Percentiles rank a stretch among this genome's conserved stretches.
Conservation (phyloP, 208 protist genomes). For the Trypanosomatidae sp. region DNA sequence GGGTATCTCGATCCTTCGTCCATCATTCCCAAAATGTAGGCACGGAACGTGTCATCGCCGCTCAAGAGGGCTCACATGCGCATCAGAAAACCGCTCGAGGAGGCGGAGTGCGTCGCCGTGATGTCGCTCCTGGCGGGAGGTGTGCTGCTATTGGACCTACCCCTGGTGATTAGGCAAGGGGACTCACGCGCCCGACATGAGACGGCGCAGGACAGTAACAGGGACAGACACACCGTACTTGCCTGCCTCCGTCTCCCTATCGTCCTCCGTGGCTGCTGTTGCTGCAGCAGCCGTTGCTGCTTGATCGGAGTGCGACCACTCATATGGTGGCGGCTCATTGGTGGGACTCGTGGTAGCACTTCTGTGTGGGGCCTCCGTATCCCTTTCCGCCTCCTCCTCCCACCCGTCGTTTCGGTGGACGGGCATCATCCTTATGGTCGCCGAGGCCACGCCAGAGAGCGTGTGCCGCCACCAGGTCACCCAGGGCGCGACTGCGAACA, state of each 20-base stretch:
- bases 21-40: neutral
- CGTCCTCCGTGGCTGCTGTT: neutral
- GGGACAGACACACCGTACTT: slow-evolving; percentile 14
- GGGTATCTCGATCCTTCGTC: neutral
- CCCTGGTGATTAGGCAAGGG: slow-evolving; percentile 9
- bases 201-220: slow-evolving; percentile 13
- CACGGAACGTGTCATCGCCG: neutral
- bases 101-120: neutral
- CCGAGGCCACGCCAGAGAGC: neutral
- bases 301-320: neutral
- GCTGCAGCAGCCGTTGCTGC: neutral
- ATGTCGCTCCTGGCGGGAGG: neutral
- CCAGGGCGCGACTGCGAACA: neutral
- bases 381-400: slow-evolving; percentile 1
- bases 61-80: neutral
- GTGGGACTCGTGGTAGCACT: neutral
- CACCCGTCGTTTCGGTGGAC: neutral
- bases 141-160: neutral
- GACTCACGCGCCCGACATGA: slow-evolving; percentile 22
- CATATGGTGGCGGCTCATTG: neutral
- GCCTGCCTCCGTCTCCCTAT: neutral
- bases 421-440: neutral
- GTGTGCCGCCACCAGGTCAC: slow-evolving; percentile 11
- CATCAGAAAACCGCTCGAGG: neutral
- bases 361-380: neutral